Percentiles rank a stretch among this genome's conserved stretches.
phyloP scores from a whole-genome alignment of 352 stramenopile genomes.

The Pythium coloratum region DNA sequence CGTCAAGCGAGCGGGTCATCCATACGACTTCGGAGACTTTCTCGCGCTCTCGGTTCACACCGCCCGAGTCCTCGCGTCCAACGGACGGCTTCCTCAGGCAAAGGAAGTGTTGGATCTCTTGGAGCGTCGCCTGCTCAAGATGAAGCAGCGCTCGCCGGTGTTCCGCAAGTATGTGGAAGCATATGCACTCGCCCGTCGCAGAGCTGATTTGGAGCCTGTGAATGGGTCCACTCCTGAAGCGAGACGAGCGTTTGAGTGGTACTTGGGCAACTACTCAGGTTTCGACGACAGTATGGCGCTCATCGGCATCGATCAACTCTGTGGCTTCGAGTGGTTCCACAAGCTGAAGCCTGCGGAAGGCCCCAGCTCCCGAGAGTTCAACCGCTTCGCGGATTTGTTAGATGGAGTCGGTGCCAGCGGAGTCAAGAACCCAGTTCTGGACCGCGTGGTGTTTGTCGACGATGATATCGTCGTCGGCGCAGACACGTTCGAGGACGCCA shows the following conservation, averaged over 20 bases:
- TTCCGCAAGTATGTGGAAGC: slow-evolving; percentile 12
- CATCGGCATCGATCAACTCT: background rate
- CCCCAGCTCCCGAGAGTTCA: background rate
- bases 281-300: background rate
- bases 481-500: background rate
- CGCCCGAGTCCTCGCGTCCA: background rate
- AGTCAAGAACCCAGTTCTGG: background rate
- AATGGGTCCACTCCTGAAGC: background rate
- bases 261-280: background rate
- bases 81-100: slow-evolving; percentile 1
- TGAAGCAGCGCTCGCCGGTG: slow-evolving; percentile 4
- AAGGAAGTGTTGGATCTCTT: slow-evolving; percentile 14
- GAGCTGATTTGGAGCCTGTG: background rate
- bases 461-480: background rate
- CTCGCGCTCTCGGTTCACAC: slow-evolving; percentile 9
- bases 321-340: background rate
- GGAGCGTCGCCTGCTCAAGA: slow-evolving; percentile 15
- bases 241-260: slow-evolving; percentile 8
- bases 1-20: background rate
- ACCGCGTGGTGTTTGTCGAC: slow-evolving; percentile 6
- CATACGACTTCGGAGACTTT: slow-evolving; percentile 11
- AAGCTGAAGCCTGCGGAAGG: background rate
- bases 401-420: too few species aligned
- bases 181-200: background rate
- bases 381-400: background rate